A percentile compares a stretch with the other conserved stretches of the same genome.
These are phyloP conservation scores for Pseudocercospora cruenta DNA, from an alignment of 2,329 filamentous ascomycete species.

Conservation along the genomic window DNA sequence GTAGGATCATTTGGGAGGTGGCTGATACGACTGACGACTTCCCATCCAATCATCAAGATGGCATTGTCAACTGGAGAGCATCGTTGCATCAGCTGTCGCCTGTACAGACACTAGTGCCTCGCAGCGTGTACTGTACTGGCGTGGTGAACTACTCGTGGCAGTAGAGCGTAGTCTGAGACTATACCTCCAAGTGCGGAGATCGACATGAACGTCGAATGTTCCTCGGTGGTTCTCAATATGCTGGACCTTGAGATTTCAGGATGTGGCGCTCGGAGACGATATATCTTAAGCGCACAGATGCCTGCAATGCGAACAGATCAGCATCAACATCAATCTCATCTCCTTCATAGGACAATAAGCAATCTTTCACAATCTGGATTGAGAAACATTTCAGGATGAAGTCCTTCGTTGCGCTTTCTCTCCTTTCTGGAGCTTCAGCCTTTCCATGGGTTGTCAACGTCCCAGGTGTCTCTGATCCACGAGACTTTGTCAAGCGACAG, in stretches of 20 bases:
- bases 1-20: constrained; percentile 2
- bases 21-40: not conserved
- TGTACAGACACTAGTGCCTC: not conserved
- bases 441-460: constrained; percentile 46
- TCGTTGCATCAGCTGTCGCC: not conserved
- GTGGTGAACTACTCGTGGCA: constrained; percentile 10
- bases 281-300: constrained; percentile 10
- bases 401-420: constrained; percentile 29
- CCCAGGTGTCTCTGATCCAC: constrained; percentile 30
- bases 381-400: constrained; percentile 29
- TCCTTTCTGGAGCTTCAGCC: constrained; percentile 35
- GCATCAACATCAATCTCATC: constrained; percentile 8
- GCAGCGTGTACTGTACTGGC: not conserved
- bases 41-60: constrained; percentile 11
- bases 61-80: constrained; percentile 4
- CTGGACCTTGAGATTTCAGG: not conserved
- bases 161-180: constrained; percentile 8
- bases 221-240: constrained; percentile 16
- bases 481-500: constrained; percentile 30
- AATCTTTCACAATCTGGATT: not conserved
- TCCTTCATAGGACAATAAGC: not conserved
- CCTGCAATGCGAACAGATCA: constrained; percentile 8
- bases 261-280: constrained; percentile 7
- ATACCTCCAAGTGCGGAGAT: constrained; percentile 6
- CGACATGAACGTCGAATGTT: constrained; percentile 4